Base-by-base conservation (phyloP, 371 early-diverging fungal species). In the Mortierella sp. region DNA sequence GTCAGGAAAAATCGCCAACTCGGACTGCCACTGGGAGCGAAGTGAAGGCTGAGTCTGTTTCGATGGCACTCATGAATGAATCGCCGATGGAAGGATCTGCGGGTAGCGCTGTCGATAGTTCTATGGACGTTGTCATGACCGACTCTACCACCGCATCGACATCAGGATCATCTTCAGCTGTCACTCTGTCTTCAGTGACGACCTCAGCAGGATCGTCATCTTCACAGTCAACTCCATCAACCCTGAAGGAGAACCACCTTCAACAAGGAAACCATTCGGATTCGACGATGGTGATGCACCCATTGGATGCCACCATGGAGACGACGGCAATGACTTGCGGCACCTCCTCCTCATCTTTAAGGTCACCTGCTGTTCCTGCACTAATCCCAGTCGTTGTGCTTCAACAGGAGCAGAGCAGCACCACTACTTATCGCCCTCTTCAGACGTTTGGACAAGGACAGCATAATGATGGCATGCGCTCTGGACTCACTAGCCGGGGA, bases 381-480 rank as follows among this genome's bases (percentile, higher is more conserved):
- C 50, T 74, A 8, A 73, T 66, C 71, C 37, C 61, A 16, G 14
- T 43, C 8, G 29, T 43, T 44, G 70, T 63, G 13, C 22, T 48
- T 39, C 76, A 72, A 16, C 48, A 68, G 55, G 73, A 72, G 4
- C 72, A 68, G 29, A 13, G 34, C 1, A 66, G 58, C 31, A 6
- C 34, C 16, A 31, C 55, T 31, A 26, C 31, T 2, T 73, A 67
- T 24, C 76, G 63, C n/a, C 41, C 76, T 29, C 26, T 44, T 37
- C 83, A 75, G 63, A 16, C 63, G 4, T 70, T 47, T 40, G 19
- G 53, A 1, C 77, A 77, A 45, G 53, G 40, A 13, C 72, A 83
- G 29, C 70, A 82, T 45, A 77, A 72, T 44, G 78, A 82, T 45
- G 75, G 75, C 50, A 77, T 77, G 72, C 70, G 71, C 53, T 77